A percentile compares a stretch with the other conserved stretches of the same genome.
Evolutionary conservation across 495 filamentous ascomycete species (phyloP).

Genomic region (Hypoxylon crocopeplum): DNA sequence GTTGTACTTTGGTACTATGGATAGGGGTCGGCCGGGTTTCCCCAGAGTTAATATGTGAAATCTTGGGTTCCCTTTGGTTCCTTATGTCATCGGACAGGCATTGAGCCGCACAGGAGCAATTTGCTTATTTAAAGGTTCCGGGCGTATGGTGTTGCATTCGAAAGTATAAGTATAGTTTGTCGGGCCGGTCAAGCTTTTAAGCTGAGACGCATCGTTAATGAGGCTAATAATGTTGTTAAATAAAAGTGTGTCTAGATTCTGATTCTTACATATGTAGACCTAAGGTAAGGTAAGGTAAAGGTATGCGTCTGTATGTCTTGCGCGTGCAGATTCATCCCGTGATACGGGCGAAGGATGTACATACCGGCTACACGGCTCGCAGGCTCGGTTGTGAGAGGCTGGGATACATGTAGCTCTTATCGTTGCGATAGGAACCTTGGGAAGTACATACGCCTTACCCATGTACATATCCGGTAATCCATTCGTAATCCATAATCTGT

Average conservation of each 20-base stretch:
- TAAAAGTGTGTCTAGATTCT: background rate
- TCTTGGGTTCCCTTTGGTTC: background rate
- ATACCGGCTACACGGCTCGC: background rate
- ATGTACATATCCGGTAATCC: conserved; percentile 19
- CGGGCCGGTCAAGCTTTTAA: conserved; percentile 7
- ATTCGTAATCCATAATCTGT: background rate
- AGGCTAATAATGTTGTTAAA: conserved; percentile 9
- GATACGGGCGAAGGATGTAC: background rate
- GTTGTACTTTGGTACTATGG: background rate
- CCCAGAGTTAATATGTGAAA: too few species aligned
- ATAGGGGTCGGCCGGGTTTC: too few species aligned
- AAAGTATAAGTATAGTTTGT: background rate
- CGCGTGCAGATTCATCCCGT: conserved; percentile 20
- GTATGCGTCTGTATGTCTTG: conserved; percentile 28
- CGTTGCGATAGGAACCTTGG: background rate
- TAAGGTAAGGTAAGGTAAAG: too few species aligned
- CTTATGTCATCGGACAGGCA: conserved; percentile 15
- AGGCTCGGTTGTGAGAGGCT: too few species aligned
- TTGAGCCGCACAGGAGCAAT: conserved; percentile 14
- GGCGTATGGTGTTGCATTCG: conserved; percentile 10
- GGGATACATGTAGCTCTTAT: too few species aligned
- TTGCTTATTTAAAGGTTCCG: background rate
- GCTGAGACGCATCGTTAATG: conserved; percentile 1
- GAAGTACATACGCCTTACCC: too few species aligned
- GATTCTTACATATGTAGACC: background rate